Evolutionary conservation across 805 yeast species (phyloP), one percentile per base, ranked within the genome.

Genomic region (Metschnikowia drakensbergensis): DNA sequence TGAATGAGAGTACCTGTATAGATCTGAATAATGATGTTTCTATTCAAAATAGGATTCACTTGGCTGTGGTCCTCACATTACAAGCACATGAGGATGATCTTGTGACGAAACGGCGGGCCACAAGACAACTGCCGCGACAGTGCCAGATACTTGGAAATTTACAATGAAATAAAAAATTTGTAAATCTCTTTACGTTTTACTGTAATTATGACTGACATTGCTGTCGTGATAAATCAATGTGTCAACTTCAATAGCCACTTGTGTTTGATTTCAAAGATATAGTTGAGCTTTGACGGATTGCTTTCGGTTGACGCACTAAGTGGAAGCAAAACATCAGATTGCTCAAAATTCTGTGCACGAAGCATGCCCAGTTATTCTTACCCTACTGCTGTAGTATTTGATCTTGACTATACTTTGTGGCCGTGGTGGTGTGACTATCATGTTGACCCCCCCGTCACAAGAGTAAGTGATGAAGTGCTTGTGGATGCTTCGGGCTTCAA

Each of bases 401-500:
- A 86, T 55, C 66, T 86, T 37, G 94, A 86, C 61, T 86, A 82
- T 59, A 86, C 94, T 0, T 64, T 86, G 31, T 86, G 94, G 94
- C 91, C 86, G 45, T 81, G 84, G 52, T 86, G 91, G 91, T 85
- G 91, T 63, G 91, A 86, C 57, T 84, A 88, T 0, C 91, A 86
- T 58, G 72, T 86, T 22, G 63, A 71, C 2, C 67, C 79, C 6
- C 91, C 91, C 2, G 26, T 62, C 5, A 52, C 47, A 37, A 37
- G 47, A 2, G 41, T 48, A 1, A 42, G 66, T 11, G 66, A 66
- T 9, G 58, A 64, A 11, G 58, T 64, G 3, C 70, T 83, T 2
- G 66, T 71, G 1, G 92, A 86, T 57, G 66, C 70, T 42, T 62
- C 71, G 49, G 88, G 88, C 0, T 80, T 69, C 54, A 68, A 74